Percentiles rank a stretch among this genome's conserved stretches.
Conservation (phyloP, 352 stramenopile genomes). For the Thraustotheca clavata region DNA sequence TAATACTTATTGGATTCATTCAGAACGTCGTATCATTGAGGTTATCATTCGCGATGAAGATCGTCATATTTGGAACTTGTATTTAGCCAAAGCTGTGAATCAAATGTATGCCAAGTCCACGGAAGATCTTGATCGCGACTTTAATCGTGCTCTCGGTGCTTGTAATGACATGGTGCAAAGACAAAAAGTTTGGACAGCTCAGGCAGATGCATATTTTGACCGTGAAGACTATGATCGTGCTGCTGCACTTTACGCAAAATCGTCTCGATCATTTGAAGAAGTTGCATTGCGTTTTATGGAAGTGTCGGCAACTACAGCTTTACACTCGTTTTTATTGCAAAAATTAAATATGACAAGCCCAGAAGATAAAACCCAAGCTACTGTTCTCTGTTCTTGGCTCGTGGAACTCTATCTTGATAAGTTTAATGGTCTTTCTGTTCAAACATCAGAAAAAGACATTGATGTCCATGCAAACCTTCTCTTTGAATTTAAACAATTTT, state of each 20-base stretch:
- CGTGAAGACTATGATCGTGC: slow-evolving; percentile 77
- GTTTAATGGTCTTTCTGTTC: slow-evolving; percentile 77
- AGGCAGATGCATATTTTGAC: slow-evolving; percentile 88
- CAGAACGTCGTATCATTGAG: slow-evolving; percentile 68
- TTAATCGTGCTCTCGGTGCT: slow-evolving; percentile 80
- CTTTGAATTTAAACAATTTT: slow-evolving; percentile 89
- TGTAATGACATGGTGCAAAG: slow-evolving; percentile 75
- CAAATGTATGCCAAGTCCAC: slow-evolving; percentile 25
- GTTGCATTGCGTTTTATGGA: slow-evolving; percentile 89
- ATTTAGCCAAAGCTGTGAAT: slow-evolving; percentile 79
- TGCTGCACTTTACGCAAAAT: slow-evolving; percentile 85
- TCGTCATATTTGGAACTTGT: slow-evolving; percentile 88
- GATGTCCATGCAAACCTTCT: slow-evolving; percentile 77
- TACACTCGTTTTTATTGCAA: slow-evolving; percentile 83
- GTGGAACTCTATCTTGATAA: slow-evolving; percentile 90
- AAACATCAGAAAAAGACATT: slow-evolving; percentile 60
- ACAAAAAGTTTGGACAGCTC: slow-evolving; percentile 78
- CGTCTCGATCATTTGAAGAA: slow-evolving; percentile 84
- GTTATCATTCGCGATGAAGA: slow-evolving; percentile 81
- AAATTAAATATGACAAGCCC: slow-evolving; percentile 75
- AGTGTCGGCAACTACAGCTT: slow-evolving; percentile 62
- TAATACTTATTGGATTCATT: slow-evolving; percentile 80
- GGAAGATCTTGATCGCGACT: slow-evolving; percentile 51
- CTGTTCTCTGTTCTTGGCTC: slow-evolving; percentile 89
- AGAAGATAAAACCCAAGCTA: slow-evolving; percentile 88